Evolutionary conservation across 495 filamentous ascomycete genomes (phyloP).

Genomic region (Tetracladium marchalianum): DNA sequence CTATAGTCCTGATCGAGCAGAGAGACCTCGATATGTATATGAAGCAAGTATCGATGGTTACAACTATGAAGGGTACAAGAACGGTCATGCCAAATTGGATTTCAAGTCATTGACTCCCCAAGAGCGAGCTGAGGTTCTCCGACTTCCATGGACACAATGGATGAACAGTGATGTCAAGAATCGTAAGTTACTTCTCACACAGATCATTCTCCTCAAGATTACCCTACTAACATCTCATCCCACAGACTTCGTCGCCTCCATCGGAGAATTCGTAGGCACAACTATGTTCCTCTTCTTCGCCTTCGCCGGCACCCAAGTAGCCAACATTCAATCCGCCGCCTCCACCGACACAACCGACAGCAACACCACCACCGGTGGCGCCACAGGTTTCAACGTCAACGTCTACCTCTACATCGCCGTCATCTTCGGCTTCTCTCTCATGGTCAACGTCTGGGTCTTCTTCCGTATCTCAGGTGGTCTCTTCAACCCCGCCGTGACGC

Average conservation of each 20-base stretch:
- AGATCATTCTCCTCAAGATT: not conserved
- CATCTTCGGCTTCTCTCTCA: constrained; percentile 51
- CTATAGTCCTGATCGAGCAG: not conserved
- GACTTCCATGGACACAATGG: constrained; percentile 18
- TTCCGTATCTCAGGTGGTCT: constrained; percentile 55
- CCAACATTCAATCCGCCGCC: constrained; percentile 19
- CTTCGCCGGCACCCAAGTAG: constrained; percentile 30
- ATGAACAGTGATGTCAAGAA: constrained; percentile 20
- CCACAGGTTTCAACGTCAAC: constrained; percentile 20
- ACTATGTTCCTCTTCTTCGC: constrained; percentile 42
- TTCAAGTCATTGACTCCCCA: constrained; percentile 13
- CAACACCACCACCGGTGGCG: constrained; percentile 20
- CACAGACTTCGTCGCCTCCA: constrained; percentile 24
- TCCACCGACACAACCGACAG: constrained; percentile 8
- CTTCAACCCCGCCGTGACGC: constrained; percentile 56
- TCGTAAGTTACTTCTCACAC: constrained; percentile 6
- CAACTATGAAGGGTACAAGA: constrained; percentile 6
- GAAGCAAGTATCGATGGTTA: constrained; percentile 12
- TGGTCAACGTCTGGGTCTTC: constrained; percentile 59
- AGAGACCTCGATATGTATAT: not conserved
- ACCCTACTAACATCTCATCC: not conserved
- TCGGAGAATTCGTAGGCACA: constrained; percentile 38
- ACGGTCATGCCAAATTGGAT: not conserved
- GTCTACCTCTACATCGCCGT: constrained; percentile 43
- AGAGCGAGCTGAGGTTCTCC: constrained; percentile 13